Evolutionary conservation across 192 early-diverging fungal genomes (phyloP).

Genomic region (Thamnidium elegans): DNA sequence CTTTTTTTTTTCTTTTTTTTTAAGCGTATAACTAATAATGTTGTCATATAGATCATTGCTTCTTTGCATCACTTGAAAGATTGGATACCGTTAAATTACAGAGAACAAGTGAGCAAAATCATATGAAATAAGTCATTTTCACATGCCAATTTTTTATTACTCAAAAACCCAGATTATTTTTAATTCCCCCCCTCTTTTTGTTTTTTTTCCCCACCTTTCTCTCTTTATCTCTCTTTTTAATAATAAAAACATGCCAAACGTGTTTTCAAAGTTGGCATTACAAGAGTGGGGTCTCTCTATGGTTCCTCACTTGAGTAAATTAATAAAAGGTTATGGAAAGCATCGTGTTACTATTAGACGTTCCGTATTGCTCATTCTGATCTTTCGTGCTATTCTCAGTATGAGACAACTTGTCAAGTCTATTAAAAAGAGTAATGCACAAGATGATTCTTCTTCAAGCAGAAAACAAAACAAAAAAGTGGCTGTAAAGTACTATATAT

Average conservation of each 20-base stretch:
- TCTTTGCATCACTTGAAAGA: neutral
- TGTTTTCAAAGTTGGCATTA: conserved; percentile 7
- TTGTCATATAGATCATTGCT: neutral
- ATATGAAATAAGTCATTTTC: too few relatives aligned
- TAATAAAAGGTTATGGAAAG: conserved; percentile 26
- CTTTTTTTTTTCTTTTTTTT: neutral
- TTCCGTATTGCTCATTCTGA: conserved; percentile 38
- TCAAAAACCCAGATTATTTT: too few relatives aligned
- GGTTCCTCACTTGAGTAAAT: neutral
- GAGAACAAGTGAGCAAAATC: too few relatives aligned
- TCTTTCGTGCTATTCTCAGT: conserved; percentile 22
- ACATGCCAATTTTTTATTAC: too few relatives aligned
- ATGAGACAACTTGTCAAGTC: conserved; percentile 19
- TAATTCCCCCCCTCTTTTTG: too few relatives aligned
- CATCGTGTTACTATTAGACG: conserved; percentile 39
- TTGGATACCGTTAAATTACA: neutral
- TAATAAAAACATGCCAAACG: conserved; percentile 16
- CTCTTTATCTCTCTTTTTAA: too few relatives aligned
- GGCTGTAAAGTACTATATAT: conserved; percentile 20
- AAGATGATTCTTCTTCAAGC: conserved; percentile 6
- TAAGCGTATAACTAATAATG: too few relatives aligned
- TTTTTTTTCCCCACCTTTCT: neutral
- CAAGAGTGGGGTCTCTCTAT: conserved; percentile 7
- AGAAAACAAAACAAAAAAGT: conserved; percentile 31
- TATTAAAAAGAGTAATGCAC: conserved; percentile 8